Evolutionary conservation across 2,329 filamentous ascomycete genomes (phyloP), one percentile per base, ranked within the genome.

Genomic region (Penicillium sp.): DNA sequence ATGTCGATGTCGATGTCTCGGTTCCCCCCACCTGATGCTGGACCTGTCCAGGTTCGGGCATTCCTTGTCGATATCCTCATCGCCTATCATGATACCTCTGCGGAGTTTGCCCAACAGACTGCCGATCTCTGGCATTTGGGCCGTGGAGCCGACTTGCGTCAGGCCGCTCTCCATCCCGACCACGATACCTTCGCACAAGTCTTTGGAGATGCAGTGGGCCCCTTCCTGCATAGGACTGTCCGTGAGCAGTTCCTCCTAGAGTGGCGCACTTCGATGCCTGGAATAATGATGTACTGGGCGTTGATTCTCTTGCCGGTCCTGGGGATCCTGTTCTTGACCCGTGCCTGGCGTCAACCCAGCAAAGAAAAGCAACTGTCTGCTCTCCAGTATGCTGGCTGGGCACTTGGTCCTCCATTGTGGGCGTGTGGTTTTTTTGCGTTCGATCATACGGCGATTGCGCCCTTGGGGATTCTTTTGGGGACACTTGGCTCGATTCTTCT

Each of bases 121-220:
- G 34, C 37, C 16, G 35, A 37, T 31, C 30, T 32, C n/a, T 41
- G 34, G 38, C 34, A 32, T 10, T 23, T 44, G 16, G 41, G 37
- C 33, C 34, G 41, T 12, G 34, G 34, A 16, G 27, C 31, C 12
- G 38, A 41, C 29, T 33, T 39, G 15, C 28, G 30, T 12, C 23
- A 20, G 23, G 25, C 25, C 25, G 12, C 25, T n/a, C 11, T n/a
- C 6, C 10, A 20, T 32, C 26, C 26, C 6, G 22, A 15, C 18
- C 12, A 4, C 26, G 18, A 25, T n/a, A 17, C 12, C 8, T 17
- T 8, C n/a, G 17, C 4, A 6, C 12, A 16, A n/a, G 12, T 28
- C 12, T 35, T 35, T 10, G 28, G 32, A 12, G 15, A 30, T 13
- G 7, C 27, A 7, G 32, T 27, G 6, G 27, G 26, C n/a, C 32